These are phyloP conservation scores for Fraxinus baroniana DNA, from an alignment of 305 asterid genomes.

Conservation along the genomic window DNA sequence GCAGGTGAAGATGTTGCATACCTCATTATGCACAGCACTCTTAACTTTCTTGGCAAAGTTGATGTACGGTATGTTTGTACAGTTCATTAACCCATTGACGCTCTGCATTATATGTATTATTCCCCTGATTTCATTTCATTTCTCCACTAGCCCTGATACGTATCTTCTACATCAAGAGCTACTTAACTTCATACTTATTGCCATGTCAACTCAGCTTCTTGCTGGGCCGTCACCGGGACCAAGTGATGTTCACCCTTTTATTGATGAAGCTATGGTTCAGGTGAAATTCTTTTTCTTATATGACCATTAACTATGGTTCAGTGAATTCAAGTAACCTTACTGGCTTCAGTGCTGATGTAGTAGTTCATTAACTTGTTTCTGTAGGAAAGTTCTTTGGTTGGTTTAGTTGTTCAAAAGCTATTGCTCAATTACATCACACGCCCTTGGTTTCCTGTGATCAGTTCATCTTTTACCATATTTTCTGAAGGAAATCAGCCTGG, in stretches of 20 bases:
- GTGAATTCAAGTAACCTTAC: slow-evolving; percentile 12
- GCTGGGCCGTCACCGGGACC: slow-evolving; percentile 90
- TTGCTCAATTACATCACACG: slow-evolving; percentile 66
- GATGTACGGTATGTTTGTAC: slow-evolving; percentile 64
- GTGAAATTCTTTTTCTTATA: slow-evolving; percentile 27
- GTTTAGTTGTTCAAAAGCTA: slow-evolving; percentile 58
- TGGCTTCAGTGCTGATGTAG: slow-evolving; percentile 11
- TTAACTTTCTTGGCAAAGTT: slow-evolving; percentile 66
- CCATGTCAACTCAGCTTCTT: slow-evolving; percentile 90
- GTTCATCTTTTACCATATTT: slow-evolving; percentile 52
- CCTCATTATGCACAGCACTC: slow-evolving; percentile 59
- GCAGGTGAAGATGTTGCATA: slow-evolving; percentile 62
- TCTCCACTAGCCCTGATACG: slow-evolving; percentile 52
- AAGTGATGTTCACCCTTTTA: slow-evolving; percentile 76
- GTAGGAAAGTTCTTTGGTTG: slow-evolving; percentile 79
- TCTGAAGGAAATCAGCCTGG: slow-evolving; percentile 70
- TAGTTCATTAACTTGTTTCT: slow-evolving; percentile 29
- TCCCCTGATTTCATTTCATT: slow-evolving; percentile 19
- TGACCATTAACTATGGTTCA: neutral
- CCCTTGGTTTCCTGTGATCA: slow-evolving; percentile 49
- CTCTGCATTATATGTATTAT: slow-evolving; percentile 24
- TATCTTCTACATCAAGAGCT: slow-evolving; percentile 80
- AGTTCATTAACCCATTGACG: neutral
- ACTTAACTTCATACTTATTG: slow-evolving; percentile 77
- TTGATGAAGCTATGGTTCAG: slow-evolving; percentile 87